phyloP scores from a whole-genome alignment of 129 eudicot genomes.

The Scalesia atractyloides region DNA sequence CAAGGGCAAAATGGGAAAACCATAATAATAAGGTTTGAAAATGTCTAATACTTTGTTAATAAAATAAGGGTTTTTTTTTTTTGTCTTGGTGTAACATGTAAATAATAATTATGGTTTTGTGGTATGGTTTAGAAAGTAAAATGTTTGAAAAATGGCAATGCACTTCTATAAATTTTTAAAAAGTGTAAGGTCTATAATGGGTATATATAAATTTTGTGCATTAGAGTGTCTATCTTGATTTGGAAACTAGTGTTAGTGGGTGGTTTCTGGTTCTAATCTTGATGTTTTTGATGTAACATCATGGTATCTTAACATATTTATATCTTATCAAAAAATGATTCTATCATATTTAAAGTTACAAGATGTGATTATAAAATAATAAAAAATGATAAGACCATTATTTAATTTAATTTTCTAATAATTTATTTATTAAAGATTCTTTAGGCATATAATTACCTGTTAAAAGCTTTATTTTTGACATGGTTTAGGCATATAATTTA shows the following conservation, averaged over 20 bases:
- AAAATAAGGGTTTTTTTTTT: constrained; percentile 19
- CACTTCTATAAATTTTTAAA: constrained; percentile 29
- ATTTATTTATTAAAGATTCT: background rate
- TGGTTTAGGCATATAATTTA: background rate
- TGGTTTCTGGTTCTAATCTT: constrained; percentile 34
- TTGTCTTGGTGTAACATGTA: constrained; percentile 39
- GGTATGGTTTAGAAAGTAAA: constrained; percentile 22
- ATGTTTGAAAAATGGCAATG: constrained; percentile 35
- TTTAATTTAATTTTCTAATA: background rate
- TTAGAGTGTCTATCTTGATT: constrained; percentile 27
- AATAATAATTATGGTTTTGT: constrained; percentile 54
- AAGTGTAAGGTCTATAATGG: constrained; percentile 28
- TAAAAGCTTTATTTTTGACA: background rate
- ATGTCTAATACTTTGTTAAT: constrained; percentile 31
- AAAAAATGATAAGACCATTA: background rate
- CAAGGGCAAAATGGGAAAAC: constrained; percentile 30
- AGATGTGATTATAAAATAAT: background rate
- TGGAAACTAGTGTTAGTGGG: constrained; percentile 27
- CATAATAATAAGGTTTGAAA: constrained; percentile 26
- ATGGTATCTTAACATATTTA: constrained; percentile 33
- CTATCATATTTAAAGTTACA: background rate
- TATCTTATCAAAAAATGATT: constrained; percentile 20
- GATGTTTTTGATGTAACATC: constrained; percentile 40
- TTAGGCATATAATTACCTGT: background rate
- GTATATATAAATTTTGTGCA: constrained; percentile 20